Evolutionary conservation across 2,329 filamentous ascomycete genomes (phyloP).

Genomic region (Dothiorella sarmentorum): DNA sequence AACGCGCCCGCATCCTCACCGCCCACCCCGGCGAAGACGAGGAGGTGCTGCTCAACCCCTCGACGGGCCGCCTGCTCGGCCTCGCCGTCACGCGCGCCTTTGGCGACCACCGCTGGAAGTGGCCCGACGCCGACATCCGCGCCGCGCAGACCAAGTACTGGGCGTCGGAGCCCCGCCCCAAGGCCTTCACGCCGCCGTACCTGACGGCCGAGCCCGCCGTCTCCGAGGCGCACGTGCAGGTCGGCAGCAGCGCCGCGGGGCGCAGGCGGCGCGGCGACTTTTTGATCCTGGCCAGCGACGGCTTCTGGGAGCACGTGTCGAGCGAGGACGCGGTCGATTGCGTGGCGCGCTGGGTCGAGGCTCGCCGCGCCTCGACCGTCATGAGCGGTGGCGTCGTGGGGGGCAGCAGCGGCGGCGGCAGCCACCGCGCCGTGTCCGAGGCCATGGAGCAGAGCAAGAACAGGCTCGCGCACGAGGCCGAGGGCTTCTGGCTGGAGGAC

Average conservation of each 20-base stretch:
- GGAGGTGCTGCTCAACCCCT: slow-evolving; percentile 50
- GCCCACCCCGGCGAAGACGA: slow-evolving; percentile 57
- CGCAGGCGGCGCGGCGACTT: slow-evolving; percentile 44
- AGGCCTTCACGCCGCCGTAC: slow-evolving; percentile 58
- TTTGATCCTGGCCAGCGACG: slow-evolving; percentile 64
- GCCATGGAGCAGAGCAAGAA: too few relatives aligned
- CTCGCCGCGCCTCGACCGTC: too few relatives aligned
- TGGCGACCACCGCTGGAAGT: slow-evolving; percentile 68
- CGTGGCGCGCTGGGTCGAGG: slow-evolving; percentile 55
- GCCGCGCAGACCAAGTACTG: slow-evolving; percentile 48
- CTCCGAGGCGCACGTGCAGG: slow-evolving; percentile 52
- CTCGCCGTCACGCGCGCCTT: slow-evolving; percentile 63
- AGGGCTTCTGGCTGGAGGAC: slow-evolving; percentile 25
- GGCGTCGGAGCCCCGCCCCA: slow-evolving; percentile 46
- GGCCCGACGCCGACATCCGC: slow-evolving; percentile 50
- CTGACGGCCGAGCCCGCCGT: slow-evolving; percentile 65
- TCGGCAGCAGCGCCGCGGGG: slow-evolving; percentile 26
- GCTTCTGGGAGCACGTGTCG: slow-evolving; percentile 61
- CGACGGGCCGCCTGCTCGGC: slow-evolving; percentile 60
- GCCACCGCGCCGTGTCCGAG: too few relatives aligned
- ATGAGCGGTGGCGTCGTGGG: too few relatives aligned
- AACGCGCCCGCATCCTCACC: slow-evolving; percentile 52
- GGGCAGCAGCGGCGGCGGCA: too few relatives aligned
- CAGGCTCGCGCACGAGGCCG: too few relatives aligned
- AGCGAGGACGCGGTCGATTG: slow-evolving; percentile 57